Evolutionary conservation across 768 basidiomycete genomes (phyloP).

Genomic region (Boletus coccyginus): DNA sequence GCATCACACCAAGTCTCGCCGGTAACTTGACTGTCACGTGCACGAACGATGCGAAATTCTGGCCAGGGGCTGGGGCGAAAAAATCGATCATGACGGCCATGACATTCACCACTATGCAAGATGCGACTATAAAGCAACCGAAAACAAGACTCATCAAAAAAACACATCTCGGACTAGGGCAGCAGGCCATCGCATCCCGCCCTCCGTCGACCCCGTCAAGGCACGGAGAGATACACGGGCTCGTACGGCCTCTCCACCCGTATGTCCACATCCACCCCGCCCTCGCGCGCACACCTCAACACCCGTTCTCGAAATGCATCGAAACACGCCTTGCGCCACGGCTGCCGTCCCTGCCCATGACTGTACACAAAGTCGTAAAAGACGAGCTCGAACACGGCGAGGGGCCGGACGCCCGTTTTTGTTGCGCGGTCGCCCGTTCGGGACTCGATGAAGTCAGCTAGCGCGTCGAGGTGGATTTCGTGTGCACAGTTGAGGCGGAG

Average conservation of each 20-base stretch:
- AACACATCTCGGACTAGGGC: background rate
- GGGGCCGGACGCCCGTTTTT: conserved; percentile 6
- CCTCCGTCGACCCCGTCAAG: conserved; percentile 2
- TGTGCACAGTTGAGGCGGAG: conserved; percentile 24
- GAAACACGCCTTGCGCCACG: conserved; percentile 17
- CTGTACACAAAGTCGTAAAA: conserved; percentile 23
- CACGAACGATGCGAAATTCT: too few species aligned
- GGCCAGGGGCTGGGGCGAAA: too few species aligned
- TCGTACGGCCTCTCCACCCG: conserved; percentile 27
- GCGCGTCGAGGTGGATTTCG: conserved; percentile 13
- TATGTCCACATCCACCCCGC: conserved; percentile 23
- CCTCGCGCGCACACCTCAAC: conserved; percentile 20
- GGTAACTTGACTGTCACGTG: too few species aligned
- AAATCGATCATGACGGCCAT: too few species aligned
- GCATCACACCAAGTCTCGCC: too few species aligned
- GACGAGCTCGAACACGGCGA: conserved; percentile 20
- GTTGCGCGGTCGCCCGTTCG: conserved; percentile 15
- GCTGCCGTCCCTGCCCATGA: conserved; percentile 4
- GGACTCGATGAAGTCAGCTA: conserved; percentile 18
- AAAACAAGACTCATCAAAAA: background rate
- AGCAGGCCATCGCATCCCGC: background rate
- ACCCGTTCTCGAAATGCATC: conserved; percentile 21
- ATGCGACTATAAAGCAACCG: background rate
- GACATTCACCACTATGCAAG: background rate
- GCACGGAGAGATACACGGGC: conserved; percentile 18